A percentile compares a stretch with the other conserved stretches of the same genome.
Conservation (phyloP, 192 early-diverging fungal species). For the Pecoramyces ruminantium region DNA sequence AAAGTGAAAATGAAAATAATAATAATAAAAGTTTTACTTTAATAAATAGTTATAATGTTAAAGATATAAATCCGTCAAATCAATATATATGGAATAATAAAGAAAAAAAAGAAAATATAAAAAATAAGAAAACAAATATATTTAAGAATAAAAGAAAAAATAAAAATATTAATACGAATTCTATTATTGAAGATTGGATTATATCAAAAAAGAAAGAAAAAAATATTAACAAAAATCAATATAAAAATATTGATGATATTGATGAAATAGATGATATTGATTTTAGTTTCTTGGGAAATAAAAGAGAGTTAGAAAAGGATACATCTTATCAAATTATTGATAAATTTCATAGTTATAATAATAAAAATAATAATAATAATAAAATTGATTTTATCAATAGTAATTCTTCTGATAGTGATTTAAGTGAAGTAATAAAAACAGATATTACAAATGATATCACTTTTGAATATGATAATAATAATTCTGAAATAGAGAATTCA, state of each 20-base stretch:
- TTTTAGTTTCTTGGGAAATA: background rate
- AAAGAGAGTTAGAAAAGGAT: background rate
- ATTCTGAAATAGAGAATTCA: background rate
- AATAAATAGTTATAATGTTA: background rate
- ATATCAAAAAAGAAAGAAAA: background rate
- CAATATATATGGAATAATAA: background rate
- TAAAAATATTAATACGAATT: background rate
- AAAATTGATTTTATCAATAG: too few relatives aligned
- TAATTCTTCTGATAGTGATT: background rate
- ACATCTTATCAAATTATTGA: background rate
- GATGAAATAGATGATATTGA: background rate
- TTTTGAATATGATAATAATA: background rate
- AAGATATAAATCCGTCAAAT: background rate
- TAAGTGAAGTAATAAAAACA: background rate
- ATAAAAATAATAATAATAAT: too few relatives aligned
- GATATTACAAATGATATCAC: background rate
- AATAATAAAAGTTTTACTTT: background rate
- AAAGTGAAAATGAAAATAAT: background rate
- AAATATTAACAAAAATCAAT: background rate
- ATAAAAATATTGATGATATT: background rate
- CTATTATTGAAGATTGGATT: background rate
- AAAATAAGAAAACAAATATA: background rate
- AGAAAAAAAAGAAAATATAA: background rate
- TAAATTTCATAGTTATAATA: background rate
- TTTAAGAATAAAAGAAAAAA: background rate